A percentile compares a stretch with the other conserved stretches of the same genome.
Evolutionary conservation across 306 rosid genomes (phyloP).

Genomic region (Hylodesmum podocarpum): DNA sequence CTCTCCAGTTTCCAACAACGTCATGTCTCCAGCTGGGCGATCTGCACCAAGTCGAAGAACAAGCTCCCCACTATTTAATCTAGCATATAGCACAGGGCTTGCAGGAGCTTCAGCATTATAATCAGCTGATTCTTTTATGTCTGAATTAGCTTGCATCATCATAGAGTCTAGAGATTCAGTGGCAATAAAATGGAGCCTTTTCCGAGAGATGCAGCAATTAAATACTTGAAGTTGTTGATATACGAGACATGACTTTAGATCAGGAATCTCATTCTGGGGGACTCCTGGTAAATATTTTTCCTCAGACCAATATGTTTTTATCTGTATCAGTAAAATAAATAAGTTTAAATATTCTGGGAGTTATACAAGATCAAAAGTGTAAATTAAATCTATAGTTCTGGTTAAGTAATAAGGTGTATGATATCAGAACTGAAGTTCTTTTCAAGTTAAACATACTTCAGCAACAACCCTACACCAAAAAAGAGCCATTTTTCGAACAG

Average conservation of each 20-base stretch:
- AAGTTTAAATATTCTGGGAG: neutral
- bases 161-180: slow-evolving; percentile 68
- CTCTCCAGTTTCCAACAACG: slow-evolving; percentile 97
- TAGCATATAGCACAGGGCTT: slow-evolving; percentile 70
- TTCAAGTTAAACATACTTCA: slow-evolving; percentile 65
- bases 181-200: slow-evolving; percentile 68
- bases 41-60: slow-evolving; percentile 87
- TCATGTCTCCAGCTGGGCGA: slow-evolving; percentile 54
- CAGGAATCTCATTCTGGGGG: slow-evolving; percentile 83
- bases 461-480: slow-evolving; percentile 84
- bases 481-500: slow-evolving; percentile 68
- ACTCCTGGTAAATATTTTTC: slow-evolving; percentile 68
- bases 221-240: slow-evolving; percentile 89
- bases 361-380: slow-evolving; percentile 18
- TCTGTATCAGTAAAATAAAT: slow-evolving; percentile 50
- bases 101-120: slow-evolving; percentile 33
- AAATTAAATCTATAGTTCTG: slow-evolving; percentile 9
- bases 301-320: slow-evolving; percentile 78
- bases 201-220: slow-evolving; percentile 90
- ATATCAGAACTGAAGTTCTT: slow-evolving; percentile 32
- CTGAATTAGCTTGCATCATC: slow-evolving; percentile 62
- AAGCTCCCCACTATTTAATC: slow-evolving; percentile 70
- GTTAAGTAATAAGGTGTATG: slow-evolving; percentile 10
- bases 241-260: slow-evolving; percentile 82
- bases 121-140: slow-evolving; percentile 41